Base-by-base conservation (phyloP, 2,329 filamentous ascomycete genomes). In the Clonostachys sp. region DNA sequence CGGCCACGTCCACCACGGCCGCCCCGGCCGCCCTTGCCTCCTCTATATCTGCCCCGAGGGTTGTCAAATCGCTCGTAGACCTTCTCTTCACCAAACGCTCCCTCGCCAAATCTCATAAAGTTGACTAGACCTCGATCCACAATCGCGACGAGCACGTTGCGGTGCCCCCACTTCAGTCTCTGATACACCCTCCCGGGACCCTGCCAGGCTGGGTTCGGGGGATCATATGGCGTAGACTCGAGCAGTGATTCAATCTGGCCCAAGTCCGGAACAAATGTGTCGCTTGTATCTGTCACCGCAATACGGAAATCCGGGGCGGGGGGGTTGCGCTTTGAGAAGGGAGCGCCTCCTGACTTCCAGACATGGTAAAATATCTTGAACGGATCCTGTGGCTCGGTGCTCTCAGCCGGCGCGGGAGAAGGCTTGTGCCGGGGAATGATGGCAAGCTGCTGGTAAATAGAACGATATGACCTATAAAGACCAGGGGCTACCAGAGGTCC, bases 121-220 rank as follows among this genome's bases (percentile, higher is more conserved):
- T 92, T 97, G 42, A 91, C 86, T 18, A 97, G 77, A 0, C 94
- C 94, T 52, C 90, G 81, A 62, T 97, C 94, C 34, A 96, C 91
- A 3, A 97, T 80, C 0, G 91, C 94, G 20, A 99, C 64, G 34
- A 96, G 74, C 34, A 94, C 87, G 64, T 89, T 94, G 53, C 89
- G 80, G 63, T 86, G 84, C 2, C 91, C 94, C 58, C 95, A 84
- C 66, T 91, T 92, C 53, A 97, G 70, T 50, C 88, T 83, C 58
- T 85, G 80, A 61, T 95, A 94, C 53, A 91, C 66, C 61, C 62
- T 72, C 57, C 60, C 80, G 62, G 66, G 74, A 42, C 62, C 52
- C 36, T 62, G 62, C 59, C 60, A 62, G 4, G 57, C 53, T 45
- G 59, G 53, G 6, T 55, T 56, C 9, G 80, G 86, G 1, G 84